phyloP scores from a whole-genome alignment of 768 basidiomycete species.

The Lactarius akahatsu region DNA sequence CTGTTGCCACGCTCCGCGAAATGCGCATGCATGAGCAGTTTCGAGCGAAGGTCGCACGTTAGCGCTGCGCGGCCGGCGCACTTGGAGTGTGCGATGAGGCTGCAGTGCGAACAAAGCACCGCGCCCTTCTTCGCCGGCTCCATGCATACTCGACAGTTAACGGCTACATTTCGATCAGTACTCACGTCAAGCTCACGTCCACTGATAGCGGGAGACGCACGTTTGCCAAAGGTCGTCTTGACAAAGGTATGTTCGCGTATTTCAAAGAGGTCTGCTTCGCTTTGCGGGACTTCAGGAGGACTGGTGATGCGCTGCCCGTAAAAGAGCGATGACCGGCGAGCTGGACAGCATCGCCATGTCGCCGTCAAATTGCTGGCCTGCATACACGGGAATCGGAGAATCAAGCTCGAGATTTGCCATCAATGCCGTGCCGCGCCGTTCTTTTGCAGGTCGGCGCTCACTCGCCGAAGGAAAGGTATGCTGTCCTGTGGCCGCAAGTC shows the following conservation, averaged over 20 bases:
- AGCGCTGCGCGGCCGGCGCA: conserved; percentile 72
- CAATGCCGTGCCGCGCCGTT: conserved; percentile 57
- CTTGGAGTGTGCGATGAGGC: conserved; percentile 81
- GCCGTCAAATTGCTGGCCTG: conserved; percentile 16
- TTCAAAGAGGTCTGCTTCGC: conserved; percentile 44
- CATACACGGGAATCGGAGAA: conserved; percentile 33
- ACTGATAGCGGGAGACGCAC: conserved; percentile 47
- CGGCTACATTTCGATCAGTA: conserved; percentile 50
- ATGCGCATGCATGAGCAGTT: conserved; percentile 74
- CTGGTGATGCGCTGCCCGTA: conserved; percentile 5
- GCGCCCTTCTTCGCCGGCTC: conserved; percentile 78
- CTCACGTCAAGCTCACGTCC: conserved; percentile 1
- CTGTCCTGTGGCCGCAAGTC: conserved; percentile 90
- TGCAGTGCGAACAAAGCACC: conserved; percentile 86
- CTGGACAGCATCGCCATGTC: conserved; percentile 18
- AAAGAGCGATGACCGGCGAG: conserved; percentile 26
- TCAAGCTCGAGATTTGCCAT: conserved; percentile 46
- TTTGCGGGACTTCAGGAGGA: conserved; percentile 29
- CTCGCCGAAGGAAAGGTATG: conserved; percentile 90
- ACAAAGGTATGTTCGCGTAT: conserved; percentile 81
- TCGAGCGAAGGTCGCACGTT: conserved; percentile 79
- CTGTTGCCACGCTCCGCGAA: conserved; percentile 70
- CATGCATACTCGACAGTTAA: conserved; percentile 83
- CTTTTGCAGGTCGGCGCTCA: conserved; percentile 83
- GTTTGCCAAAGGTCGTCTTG: conserved; percentile 89